phyloP scores from a whole-genome alignment of 2,329 filamentous ascomycete species.

The Helotiales sp. region DNA sequence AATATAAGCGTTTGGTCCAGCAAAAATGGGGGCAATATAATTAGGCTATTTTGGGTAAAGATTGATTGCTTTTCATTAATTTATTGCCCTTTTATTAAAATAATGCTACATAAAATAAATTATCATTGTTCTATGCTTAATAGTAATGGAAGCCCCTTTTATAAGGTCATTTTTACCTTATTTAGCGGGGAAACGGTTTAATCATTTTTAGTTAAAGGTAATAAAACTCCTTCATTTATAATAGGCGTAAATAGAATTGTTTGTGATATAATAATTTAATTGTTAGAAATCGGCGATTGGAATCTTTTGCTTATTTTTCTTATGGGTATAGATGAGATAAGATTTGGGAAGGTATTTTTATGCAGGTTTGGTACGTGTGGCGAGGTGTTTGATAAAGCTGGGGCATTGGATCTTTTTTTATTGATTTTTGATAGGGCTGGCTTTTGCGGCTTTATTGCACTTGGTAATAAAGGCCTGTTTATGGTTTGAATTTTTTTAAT shows the following conservation, averaged over 20 bases:
- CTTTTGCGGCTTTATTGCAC: conserved; percentile 9
- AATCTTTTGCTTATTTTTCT: conserved; percentile 20
- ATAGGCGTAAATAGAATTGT: conserved; percentile 21
- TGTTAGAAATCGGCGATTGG: conserved; percentile 16
- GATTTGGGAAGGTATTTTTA: neutral
- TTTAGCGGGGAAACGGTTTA: conserved; percentile 12
- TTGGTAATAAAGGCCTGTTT: neutral
- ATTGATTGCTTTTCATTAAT: conserved; percentile 11
- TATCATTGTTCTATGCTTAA: conserved; percentile 12
- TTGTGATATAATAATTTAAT: conserved; percentile 15
- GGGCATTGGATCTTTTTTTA: conserved; percentile 13
- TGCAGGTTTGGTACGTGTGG: neutral
- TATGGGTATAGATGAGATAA: conserved; percentile 11
- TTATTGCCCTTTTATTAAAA: conserved; percentile 17
- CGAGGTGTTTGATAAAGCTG: conserved; percentile 10
- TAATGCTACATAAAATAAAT: conserved; percentile 9
- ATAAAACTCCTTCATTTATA: conserved; percentile 17
- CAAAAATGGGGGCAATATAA: conserved; percentile 14
- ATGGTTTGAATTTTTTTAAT: conserved; percentile 12
- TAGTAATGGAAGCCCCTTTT: conserved; percentile 10
- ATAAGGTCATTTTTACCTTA: conserved; percentile 20
- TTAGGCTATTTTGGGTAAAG: conserved; percentile 21
- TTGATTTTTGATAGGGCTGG: conserved; percentile 15
- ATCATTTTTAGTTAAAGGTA: conserved; percentile 21
- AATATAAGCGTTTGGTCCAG: too few relatives aligned